Evolutionary conservation across 2,329 filamentous ascomycete genomes (phyloP).

Genomic region (Xylaria sp.): DNA sequence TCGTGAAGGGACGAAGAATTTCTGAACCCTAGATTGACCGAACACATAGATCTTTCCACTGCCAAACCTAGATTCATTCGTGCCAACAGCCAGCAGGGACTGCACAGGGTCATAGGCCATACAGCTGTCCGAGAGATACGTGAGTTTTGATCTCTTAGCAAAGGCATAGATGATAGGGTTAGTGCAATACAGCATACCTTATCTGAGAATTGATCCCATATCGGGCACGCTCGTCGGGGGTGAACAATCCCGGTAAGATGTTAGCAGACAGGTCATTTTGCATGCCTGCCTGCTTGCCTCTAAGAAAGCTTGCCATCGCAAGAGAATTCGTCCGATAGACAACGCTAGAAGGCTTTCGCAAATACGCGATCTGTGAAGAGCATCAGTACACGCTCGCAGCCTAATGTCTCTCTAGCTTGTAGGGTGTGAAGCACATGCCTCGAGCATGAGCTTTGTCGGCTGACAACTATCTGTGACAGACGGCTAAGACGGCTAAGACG

Average conservation of each 20-base stretch:
- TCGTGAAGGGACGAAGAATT: conserved; percentile 72
- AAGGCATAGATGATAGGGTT: background rate
- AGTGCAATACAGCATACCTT: conserved; percentile 55
- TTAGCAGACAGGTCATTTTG: conserved; percentile 87
- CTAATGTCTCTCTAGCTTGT: background rate
- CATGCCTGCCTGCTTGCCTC: conserved; percentile 92
- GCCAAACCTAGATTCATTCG: conserved; percentile 84
- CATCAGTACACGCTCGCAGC: background rate
- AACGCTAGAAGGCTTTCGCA: background rate
- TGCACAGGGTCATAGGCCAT: conserved; percentile 93
- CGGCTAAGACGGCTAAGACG: conserved; percentile 11
- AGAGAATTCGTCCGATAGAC: background rate
- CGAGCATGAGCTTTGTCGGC: background rate
- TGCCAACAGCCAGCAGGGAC: conserved; percentile 90
- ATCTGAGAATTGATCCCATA: conserved; percentile 83
- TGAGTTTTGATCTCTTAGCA: background rate
- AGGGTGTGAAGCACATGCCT: background rate
- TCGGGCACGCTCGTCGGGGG: conserved; percentile 80
- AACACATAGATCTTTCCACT: conserved; percentile 88
- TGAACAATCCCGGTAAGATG: conserved; percentile 77
- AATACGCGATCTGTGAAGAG: background rate
- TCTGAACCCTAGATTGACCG: conserved; percentile 80
- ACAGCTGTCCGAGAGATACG: conserved; percentile 58
- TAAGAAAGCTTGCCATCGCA: conserved; percentile 82
- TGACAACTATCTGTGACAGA: background rate